Conservation (phyloP, 257 asterid genomes). For the Misopates orontium region DNA sequence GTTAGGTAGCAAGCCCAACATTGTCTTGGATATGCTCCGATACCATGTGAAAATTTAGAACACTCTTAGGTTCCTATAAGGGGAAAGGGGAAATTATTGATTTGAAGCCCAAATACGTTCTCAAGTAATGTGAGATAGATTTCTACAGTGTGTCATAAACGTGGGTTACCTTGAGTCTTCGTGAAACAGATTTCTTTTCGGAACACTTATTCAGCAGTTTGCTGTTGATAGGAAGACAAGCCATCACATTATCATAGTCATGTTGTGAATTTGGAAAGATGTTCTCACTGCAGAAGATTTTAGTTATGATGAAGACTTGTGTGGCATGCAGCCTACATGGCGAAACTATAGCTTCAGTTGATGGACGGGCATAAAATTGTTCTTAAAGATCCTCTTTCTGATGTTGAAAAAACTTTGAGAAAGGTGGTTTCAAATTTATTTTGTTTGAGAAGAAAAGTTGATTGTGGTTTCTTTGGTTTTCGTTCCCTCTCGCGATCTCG, state of each 20-base stretch:
- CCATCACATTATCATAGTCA: neutral
- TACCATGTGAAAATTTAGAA: too few relatives aligned
- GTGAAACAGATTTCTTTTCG: neutral
- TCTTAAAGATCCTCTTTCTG: too few relatives aligned
- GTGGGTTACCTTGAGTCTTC: conserved; percentile 14
- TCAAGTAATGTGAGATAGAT: neutral
- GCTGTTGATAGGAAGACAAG: neutral
- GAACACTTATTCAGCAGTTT: neutral
- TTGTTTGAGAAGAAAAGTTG: neutral
- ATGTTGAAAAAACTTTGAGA: neutral
- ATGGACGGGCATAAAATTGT: too few relatives aligned
- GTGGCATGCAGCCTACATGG: neutral
- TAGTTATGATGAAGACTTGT: conserved; percentile 1
- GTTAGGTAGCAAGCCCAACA: too few relatives aligned
- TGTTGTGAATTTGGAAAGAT: conserved; percentile 2
- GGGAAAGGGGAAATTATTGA: too few relatives aligned
- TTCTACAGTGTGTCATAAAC: neutral
- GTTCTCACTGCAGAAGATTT: neutral
- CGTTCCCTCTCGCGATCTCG: neutral
- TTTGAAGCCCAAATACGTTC: too few relatives aligned
- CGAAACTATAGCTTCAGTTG: too few relatives aligned
- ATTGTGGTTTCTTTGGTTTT: neutral
- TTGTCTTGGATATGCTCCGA: too few relatives aligned
- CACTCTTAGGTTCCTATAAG: too few relatives aligned
- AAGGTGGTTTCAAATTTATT: neutral